A percentile compares a stretch with the other conserved stretches of the same genome.
Conservation (phyloP, 495 filamentous ascomycete species). For the Bombardia bombarda region DNA sequence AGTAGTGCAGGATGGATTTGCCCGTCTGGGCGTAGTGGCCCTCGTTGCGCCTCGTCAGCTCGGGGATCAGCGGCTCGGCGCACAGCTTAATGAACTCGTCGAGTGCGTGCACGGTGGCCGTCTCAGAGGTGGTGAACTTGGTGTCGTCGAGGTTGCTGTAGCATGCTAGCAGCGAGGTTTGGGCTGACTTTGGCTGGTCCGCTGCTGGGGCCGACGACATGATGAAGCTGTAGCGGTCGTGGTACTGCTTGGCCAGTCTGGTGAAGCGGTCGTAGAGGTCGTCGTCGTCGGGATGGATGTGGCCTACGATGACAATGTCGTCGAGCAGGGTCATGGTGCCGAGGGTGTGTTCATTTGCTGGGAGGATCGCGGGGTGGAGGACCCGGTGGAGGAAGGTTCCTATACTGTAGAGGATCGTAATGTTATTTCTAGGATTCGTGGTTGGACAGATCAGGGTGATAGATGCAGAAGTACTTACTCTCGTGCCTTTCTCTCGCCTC, state of each 20-base stretch:
- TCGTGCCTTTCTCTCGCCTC: conserved; percentile 15
- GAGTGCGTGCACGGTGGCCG: conserved; percentile 9
- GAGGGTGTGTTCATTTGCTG: conserved; percentile 16
- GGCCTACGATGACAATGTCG: conserved; percentile 13
- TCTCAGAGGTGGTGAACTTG: conserved; percentile 3
- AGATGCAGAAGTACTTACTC: conserved; percentile 7
- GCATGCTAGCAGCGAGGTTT: conserved; percentile 16
- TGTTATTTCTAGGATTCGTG: not conserved
- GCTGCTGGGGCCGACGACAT: conserved; percentile 7
- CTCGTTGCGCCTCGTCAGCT: conserved; percentile 27
- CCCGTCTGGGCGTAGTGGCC: conserved; percentile 20
- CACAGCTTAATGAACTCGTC: conserved; percentile 21
- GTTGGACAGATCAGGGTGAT: not conserved
- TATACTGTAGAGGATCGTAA: conserved; percentile 10
- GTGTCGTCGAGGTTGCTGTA: conserved; percentile 22
- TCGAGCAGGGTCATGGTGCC: conserved; percentile 7
- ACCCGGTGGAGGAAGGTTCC: conserved; percentile 20
- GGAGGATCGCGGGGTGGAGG: conserved; percentile 12
- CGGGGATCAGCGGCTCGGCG: conserved; percentile 20
- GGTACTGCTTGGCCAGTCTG: conserved; percentile 17
- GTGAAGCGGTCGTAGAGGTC: conserved; percentile 13
- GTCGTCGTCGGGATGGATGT: conserved; percentile 11
- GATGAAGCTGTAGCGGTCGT: conserved; percentile 25
- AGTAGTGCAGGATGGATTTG: conserved; percentile 30
- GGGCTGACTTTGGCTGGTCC: not conserved